phyloP scores from a whole-genome alignment of 768 basidiomycete species.

The Hericium erinaceus region DNA sequence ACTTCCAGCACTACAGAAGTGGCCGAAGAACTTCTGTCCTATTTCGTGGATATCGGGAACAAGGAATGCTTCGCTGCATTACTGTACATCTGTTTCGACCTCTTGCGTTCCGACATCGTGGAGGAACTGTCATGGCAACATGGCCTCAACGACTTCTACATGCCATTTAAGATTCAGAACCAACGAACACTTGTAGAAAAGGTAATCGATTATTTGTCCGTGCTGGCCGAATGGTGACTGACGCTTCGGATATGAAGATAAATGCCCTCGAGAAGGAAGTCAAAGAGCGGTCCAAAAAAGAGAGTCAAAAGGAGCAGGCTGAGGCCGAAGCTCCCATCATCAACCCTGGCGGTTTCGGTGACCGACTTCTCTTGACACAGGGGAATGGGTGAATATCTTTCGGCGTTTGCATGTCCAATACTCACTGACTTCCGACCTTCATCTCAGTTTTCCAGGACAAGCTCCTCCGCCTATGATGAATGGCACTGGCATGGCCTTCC shows the following conservation, averaged over 20 bases:
- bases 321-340: conserved; percentile 84
- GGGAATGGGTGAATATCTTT: conserved; percentile 44
- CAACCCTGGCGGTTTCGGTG: conserved; percentile 67
- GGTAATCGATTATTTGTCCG: conserved; percentile 28
- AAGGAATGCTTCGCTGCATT: conserved; percentile 94
- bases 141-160: conserved; percentile 92
- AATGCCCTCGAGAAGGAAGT: conserved; percentile 77
- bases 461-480: conserved; percentile 55
- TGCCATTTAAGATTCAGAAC: conserved; percentile 91
- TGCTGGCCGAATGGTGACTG: background rate
- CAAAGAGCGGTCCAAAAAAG: conserved; percentile 79
- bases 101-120: conserved; percentile 86
- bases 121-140: conserved; percentile 96
- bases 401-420: background rate
- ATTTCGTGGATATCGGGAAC: conserved; percentile 98
- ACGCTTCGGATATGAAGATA: background rate
- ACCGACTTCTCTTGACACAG: conserved; percentile 60
- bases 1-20: conserved; percentile 79
- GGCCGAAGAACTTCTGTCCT: conserved; percentile 88
- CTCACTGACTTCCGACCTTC: conserved; percentile 4
- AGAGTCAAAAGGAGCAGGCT: conserved; percentile 79
- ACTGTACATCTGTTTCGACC: conserved; percentile 89
- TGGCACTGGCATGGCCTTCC: conserved; percentile 45
- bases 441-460: conserved; percentile 48
- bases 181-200: conserved; percentile 73